phyloP scores from a whole-genome alignment of 805 yeast genomes.

The Zygosaccharomyces bisporus region DNA sequence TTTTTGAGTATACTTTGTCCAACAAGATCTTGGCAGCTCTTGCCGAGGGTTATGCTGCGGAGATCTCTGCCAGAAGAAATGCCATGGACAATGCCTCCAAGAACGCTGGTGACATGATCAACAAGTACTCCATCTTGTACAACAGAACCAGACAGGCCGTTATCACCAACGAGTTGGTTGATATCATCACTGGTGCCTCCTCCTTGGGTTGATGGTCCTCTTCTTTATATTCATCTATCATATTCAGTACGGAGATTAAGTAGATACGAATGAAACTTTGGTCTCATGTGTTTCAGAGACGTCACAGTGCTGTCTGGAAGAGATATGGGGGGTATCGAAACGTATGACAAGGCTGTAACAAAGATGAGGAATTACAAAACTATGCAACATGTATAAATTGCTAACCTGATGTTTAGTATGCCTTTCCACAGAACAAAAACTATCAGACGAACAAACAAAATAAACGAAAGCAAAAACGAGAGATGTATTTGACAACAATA shows the following conservation, averaged over 20 bases:
- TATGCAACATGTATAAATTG: background rate
- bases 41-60: constrained; percentile 98
- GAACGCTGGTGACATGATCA: constrained; percentile 99
- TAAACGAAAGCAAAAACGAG: background rate
- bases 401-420: no score
- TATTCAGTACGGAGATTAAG: constrained; percentile 5
- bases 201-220: constrained; percentile 68
- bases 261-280: constrained; percentile 8
- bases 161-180: constrained; percentile 98
- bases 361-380: background rate
- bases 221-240: constrained; percentile 18
- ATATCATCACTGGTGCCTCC: constrained; percentile 99
- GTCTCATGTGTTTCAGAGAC: constrained; percentile 5
- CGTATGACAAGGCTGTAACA: background rate
- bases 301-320: background rate
- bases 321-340: no score
- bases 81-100: constrained; percentile 99
- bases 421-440: no score
- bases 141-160: constrained; percentile 99
- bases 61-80: constrained; percentile 96
- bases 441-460: background rate
- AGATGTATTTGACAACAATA: constrained; percentile 10
- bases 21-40: constrained; percentile 85
- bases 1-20: constrained; percentile 84
- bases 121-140: constrained; percentile 91